These are phyloP conservation scores for Remersonia thermophila DNA, from an alignment of 2,329 filamentous ascomycete species.

Conservation along the genomic window DNA sequence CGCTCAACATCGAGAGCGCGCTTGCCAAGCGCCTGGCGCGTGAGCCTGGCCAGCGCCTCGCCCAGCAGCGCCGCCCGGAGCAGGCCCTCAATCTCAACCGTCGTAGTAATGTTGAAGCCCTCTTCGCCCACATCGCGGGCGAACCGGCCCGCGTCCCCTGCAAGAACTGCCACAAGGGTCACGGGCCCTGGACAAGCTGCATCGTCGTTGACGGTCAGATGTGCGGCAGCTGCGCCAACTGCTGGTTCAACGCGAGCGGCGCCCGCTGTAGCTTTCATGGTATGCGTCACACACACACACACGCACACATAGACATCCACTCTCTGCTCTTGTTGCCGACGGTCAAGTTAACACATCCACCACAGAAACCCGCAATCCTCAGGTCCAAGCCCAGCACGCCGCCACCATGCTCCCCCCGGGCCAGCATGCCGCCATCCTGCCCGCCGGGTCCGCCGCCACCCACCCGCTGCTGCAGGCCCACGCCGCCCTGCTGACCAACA, in stretches of 20 bases:
- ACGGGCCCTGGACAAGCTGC: conserved; percentile 46
- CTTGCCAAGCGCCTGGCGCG: conserved; percentile 41
- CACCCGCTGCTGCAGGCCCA: conserved; percentile 11
- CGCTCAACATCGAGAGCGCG: conserved; percentile 39
- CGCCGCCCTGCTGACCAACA: conserved; percentile 17
- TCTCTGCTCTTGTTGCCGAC: background rate
- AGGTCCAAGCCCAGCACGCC: conserved; percentile 17
- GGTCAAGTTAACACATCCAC: too few species aligned
- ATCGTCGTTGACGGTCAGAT: conserved; percentile 48
- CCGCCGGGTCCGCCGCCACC: conserved; percentile 9
- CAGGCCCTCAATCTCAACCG: conserved; percentile 43
- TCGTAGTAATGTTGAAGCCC: conserved; percentile 47
- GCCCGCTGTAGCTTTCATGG: conserved; percentile 49
- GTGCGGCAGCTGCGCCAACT: conserved; percentile 51
- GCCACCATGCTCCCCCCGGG: conserved; percentile 12
- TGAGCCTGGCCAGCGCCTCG: conserved; percentile 36
- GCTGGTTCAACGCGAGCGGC: conserved; percentile 51
- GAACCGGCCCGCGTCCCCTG: conserved; percentile 35
- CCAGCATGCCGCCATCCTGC: conserved; percentile 5
- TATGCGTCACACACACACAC: conserved; percentile 21
- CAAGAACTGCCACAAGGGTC: conserved; percentile 48
- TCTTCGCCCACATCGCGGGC: conserved; percentile 46
- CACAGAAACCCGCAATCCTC: conserved; percentile 34
- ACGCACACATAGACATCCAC: background rate
- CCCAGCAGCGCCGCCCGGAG: conserved; percentile 40